Evolutionary conservation across 768 basidiomycete genomes (phyloP).

Genomic region (Paxillus ammoniavirescens): DNA sequence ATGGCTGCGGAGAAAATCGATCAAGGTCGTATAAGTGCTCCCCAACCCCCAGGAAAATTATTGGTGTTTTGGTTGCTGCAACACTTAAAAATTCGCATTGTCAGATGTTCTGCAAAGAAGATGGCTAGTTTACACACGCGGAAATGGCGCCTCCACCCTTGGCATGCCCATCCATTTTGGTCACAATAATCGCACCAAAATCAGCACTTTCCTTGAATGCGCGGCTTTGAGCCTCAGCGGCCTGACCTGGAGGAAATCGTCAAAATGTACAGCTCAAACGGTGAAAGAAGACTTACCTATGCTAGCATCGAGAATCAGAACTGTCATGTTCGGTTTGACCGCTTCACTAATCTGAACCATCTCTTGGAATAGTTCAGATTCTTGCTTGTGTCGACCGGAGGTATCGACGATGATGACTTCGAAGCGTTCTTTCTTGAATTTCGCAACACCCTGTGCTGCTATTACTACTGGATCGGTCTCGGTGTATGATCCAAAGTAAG

Average conservation of each 20-base stretch:
- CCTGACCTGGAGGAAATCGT: slow-evolving; percentile 64
- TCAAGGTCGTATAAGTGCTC: slow-evolving; percentile 98
- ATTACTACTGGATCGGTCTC: slow-evolving; percentile 97
- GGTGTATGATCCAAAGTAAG: slow-evolving; percentile 98
- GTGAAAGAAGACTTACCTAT: slow-evolving; percentile 58
- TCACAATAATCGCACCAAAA: slow-evolving; percentile 98
- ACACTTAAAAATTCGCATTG: slow-evolving; percentile 54
- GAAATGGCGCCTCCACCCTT: slow-evolving; percentile 99
- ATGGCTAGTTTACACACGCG: slow-evolving; percentile 59
- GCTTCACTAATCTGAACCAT: slow-evolving; percentile 97
- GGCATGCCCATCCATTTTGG: slow-evolving; percentile 99
- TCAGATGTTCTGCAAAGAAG: slow-evolving; percentile 2
- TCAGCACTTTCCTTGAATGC: slow-evolving; percentile 98
- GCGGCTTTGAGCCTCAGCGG: slow-evolving; percentile 92
- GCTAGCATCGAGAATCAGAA: slow-evolving; percentile 93
- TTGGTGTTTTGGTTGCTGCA: slow-evolving; percentile 97
- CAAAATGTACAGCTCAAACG: neutral
- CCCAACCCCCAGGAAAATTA: slow-evolving; percentile 97
- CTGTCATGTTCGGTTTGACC: slow-evolving; percentile 94
- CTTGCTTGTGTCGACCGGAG: slow-evolving; percentile 95
- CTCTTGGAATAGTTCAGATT: slow-evolving; percentile 93
- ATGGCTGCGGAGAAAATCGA: slow-evolving; percentile 92
- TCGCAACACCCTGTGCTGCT: slow-evolving; percentile 89
- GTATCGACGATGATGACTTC: slow-evolving; percentile 99
- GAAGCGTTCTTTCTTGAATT: slow-evolving; percentile 98